phyloP scores from a whole-genome alignment of 78 protist genomes.

The Monosiga brevicollis region DNA sequence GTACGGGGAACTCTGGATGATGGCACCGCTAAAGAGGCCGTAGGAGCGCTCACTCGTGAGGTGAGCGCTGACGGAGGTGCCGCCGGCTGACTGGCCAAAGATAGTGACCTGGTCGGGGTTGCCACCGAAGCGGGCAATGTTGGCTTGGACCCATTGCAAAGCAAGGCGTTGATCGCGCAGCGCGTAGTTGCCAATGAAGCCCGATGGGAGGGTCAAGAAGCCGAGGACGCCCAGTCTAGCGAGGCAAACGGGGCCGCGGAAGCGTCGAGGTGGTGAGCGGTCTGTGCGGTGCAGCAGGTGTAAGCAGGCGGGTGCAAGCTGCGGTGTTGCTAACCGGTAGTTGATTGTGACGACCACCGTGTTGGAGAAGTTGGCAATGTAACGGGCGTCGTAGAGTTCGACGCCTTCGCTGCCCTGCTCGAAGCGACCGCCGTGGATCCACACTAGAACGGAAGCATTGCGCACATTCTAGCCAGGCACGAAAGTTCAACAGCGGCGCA shows the following conservation, averaged over 20 bases:
- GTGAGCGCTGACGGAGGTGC: constrained; percentile 39
- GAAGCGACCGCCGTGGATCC: constrained; percentile 2
- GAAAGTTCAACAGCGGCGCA: neutral
- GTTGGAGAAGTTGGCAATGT: neutral
- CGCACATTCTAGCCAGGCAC: neutral
- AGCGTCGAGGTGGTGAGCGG: too few species aligned
- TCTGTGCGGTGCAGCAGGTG: too few species aligned
- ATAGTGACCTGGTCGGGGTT: constrained; percentile 42
- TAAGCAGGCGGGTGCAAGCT: too few species aligned
- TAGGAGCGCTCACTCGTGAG: constrained; percentile 15
- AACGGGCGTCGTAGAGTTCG: neutral
- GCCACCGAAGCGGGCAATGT: constrained; percentile 63
- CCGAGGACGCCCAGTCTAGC: constrained; percentile 52
- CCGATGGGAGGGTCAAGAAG: constrained; percentile 24
- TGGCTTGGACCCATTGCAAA: constrained; percentile 47
- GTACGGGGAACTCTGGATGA: constrained; percentile 3
- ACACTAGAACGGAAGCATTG: neutral
- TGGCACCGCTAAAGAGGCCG: constrained; percentile 26
- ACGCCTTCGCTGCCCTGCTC: constrained; percentile 16
- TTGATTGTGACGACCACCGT: neutral
- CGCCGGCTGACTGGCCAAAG: constrained; percentile 71
- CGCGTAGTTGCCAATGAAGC: constrained; percentile 54
- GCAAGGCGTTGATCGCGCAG: constrained; percentile 62
- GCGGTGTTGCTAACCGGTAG: neutral
- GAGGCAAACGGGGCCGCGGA: too few species aligned